These are phyloP conservation scores for Phialemonium atrogriseum DNA, from an alignment of 2,329 filamentous ascomycete genomes.

Conservation along the genomic window DNA sequence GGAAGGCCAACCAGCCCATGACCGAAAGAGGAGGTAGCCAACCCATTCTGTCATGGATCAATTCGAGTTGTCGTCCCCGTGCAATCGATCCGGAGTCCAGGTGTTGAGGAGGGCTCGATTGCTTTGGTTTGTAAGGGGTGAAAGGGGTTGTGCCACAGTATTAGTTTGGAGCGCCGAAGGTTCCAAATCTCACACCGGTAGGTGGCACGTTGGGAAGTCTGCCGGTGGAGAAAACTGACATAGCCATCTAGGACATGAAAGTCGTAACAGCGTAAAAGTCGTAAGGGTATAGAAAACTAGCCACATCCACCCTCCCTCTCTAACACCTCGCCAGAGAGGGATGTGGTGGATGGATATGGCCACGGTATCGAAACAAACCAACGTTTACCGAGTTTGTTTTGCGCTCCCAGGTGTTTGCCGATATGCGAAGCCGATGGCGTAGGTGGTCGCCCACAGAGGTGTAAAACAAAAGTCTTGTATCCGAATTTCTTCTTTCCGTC, in stretches of 20 bases:
- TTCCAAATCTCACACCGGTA: too few relatives aligned
- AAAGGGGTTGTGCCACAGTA: too few relatives aligned
- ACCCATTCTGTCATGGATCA: too few relatives aligned
- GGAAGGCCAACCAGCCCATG: too few relatives aligned
- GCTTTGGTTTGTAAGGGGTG: too few relatives aligned
- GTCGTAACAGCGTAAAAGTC: conserved; percentile 6
- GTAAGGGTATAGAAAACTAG: conserved; percentile 3
- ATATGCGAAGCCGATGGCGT: conserved; percentile 1
- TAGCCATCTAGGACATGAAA: conserved; percentile 6
- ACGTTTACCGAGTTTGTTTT: conserved; percentile 1
- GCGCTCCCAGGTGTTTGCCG: not conserved
- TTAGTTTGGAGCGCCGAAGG: too few relatives aligned
- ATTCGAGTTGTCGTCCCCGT: too few relatives aligned
- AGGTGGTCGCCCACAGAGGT: conserved; percentile 4
- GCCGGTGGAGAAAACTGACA: not conserved
- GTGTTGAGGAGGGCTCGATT: too few relatives aligned
- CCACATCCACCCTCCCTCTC: not conserved
- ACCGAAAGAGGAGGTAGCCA: too few relatives aligned
- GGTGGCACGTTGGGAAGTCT: not conserved
- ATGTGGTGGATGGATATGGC: not conserved
- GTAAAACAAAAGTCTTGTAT: conserved; percentile 4
- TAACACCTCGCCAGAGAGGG: not conserved
- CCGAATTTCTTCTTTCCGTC: conserved; percentile 1
- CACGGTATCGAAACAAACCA: conserved; percentile 1
- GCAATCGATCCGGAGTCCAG: too few relatives aligned